Percentiles rank a stretch among this genome's conserved stretches.
These are phyloP conservation scores for Kitagawia praeruptora DNA, from an alignment of 129 eudicot genomes.

Conservation along the genomic window DNA sequence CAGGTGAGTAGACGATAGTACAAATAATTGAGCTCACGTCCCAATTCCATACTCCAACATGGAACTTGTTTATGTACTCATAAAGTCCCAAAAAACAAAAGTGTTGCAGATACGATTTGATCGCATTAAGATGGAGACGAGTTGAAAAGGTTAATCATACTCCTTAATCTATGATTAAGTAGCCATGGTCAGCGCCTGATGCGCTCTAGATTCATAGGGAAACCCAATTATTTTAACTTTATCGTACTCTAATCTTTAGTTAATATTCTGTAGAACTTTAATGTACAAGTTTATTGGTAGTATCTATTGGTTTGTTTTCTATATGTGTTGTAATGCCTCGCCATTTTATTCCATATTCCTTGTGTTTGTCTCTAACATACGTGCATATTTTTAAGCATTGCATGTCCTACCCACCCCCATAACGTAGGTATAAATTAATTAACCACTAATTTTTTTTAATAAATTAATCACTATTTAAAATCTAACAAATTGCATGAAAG, in stretches of 20 bases:
- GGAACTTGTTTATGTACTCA: not conserved
- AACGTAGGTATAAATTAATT: no score
- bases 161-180: not conserved
- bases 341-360: slow-evolving; percentile 17
- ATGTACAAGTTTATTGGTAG: not conserved
- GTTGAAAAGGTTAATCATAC: not conserved
- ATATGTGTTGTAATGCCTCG: slow-evolving; percentile 4
- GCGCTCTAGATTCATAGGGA: slow-evolving; percentile 18
- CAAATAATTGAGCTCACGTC: not conserved
- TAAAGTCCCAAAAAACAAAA: not conserved
- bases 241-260: not conserved
- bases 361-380: slow-evolving; percentile 14
- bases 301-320: not conserved
- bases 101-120: not conserved
- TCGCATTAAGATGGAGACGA: not conserved
- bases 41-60: not conserved
- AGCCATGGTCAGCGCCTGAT: slow-evolving; percentile 15
- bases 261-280: not conserved
- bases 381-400: not conserved
- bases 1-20: not conserved
- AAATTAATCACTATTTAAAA: no score
- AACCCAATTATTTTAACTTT: not conserved
- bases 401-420: slow-evolving; percentile 4
- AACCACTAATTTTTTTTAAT: no score
- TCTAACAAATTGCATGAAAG: no score